Base-by-base conservation (phyloP, 2,329 filamentous ascomycete genomes). In the Anisogramma anomala region DNA sequence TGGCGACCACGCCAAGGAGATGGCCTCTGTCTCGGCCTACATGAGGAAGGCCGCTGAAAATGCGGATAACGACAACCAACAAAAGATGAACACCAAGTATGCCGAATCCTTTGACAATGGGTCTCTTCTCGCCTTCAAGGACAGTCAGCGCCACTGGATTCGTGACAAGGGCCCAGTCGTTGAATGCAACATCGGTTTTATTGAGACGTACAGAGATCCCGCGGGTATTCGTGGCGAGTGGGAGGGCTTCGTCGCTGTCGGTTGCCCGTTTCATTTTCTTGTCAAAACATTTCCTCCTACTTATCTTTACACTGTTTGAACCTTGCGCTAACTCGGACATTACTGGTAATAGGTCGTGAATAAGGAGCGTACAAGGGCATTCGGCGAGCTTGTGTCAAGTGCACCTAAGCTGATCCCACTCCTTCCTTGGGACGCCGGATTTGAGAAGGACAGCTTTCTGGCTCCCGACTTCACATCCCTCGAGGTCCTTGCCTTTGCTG, bases 381-480 rank as follows among this genome's bases (percentile, higher is more conserved):
- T 96, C 56, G 82, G 82, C 6, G 81, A 83, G 51, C 74, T 96
- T 1, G 91, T 96, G 4, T 72, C 79, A 15, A 79, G 79, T 19
- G 88, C 91, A 0, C 82, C 87, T 9, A 68, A 69, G 33, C 79
- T 94, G 57, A 95, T 98, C 38, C 85, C 87, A 6, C 77, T 93
- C 48, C 67, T 98, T 11, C 91, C 91, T 0, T 98, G 91, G 91
- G 67, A 70, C 26, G 73, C 75, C 34, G 83, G 85, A 0, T 98
- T 96, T 50, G 91, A 98, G 58, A 96, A 96, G 63, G 88, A 95
- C 66, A 87, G 83, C 55, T 98, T 98, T 62, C 64, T 94, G 26
- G 89, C 85, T 39, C 91, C 91, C 0, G 91, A 98, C 59, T 98
- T 98, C 57, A 96, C 91, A 0, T 91, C 84, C 8, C 71, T 96